These are phyloP conservation scores for Cnidoscolus chayamansa DNA, from an alignment of 441 rosid genomes.

Conservation along the genomic window DNA sequence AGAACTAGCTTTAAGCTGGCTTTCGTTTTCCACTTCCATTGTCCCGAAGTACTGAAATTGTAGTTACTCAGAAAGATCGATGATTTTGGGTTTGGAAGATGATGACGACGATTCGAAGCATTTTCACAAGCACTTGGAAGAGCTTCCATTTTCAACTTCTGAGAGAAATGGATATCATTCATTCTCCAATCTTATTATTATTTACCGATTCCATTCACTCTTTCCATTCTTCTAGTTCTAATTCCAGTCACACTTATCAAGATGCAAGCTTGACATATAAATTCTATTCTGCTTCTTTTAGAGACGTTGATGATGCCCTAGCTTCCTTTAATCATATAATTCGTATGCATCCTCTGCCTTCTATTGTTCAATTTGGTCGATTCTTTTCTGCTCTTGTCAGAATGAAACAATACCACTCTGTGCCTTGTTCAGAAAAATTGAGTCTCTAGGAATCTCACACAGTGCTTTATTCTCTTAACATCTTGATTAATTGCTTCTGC, in stretches of 20 bases:
- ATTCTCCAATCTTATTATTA: neutral
- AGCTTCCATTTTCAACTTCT: neutral
- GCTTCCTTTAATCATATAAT: slow-evolving; percentile 7
- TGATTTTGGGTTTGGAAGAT: no score
- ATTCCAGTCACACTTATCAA: neutral
- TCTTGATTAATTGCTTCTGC: slow-evolving; percentile 32
- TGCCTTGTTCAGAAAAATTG: neutral
- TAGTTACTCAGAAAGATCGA: no score
- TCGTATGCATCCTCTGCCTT: slow-evolving; percentile 2
- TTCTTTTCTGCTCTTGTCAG: slow-evolving; percentile 4
- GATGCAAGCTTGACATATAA: neutral
- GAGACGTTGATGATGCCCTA: slow-evolving; percentile 10
- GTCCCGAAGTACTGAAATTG: no score
- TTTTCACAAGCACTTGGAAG: neutral
- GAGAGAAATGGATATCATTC: neutral
- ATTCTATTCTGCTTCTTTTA: neutral
- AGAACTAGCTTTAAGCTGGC: no score
- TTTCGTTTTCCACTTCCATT: no score
- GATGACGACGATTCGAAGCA: no score
- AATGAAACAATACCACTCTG: slow-evolving; percentile 8
- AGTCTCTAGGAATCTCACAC: neutral
- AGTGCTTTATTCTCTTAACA: slow-evolving; percentile 15
- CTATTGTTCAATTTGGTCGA: neutral
- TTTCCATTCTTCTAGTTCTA: neutral
- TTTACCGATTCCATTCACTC: neutral